A percentile compares a stretch with the other conserved stretches of the same genome.
Evolutionary conservation across 805 yeast genomes (phyloP).

Genomic region (Wickerhamiella hasegawae): DNA sequence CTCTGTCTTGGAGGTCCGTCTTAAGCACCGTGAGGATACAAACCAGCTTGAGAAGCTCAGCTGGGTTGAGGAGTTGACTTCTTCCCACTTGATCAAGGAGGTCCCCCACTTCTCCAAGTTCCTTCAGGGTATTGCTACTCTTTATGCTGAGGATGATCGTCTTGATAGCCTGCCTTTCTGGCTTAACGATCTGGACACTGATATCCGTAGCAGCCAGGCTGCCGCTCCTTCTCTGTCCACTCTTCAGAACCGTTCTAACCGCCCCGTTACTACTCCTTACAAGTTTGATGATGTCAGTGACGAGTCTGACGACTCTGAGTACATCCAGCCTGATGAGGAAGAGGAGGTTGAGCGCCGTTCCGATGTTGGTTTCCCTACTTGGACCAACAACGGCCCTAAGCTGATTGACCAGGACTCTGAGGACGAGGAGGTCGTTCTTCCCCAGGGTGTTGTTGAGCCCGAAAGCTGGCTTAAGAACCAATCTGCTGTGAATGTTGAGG

Average conservation of each 20-base stretch:
- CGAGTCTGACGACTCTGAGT: constrained; percentile 27
- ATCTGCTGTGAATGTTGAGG: constrained; percentile 87
- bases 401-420: constrained; percentile 46
- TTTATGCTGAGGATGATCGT: constrained; percentile 80
- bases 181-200: constrained; percentile 78
- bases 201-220: constrained; percentile 53
- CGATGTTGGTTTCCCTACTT: constrained; percentile 16
- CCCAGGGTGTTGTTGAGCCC: constrained; percentile 82
- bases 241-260: neutral
- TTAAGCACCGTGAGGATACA: constrained; percentile 28
- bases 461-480: constrained; percentile 63
- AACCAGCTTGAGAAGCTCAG: constrained; percentile 21
- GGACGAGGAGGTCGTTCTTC: constrained; percentile 72
- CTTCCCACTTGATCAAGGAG: constrained; percentile 74
- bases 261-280: neutral
- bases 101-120: constrained; percentile 89
- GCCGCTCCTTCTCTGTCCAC: neutral
- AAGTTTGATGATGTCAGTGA: constrained; percentile 35
- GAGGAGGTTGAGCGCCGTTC: constrained; percentile 3
- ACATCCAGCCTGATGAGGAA: constrained; percentile 5
- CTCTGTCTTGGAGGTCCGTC: constrained; percentile 68
- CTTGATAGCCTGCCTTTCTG: constrained; percentile 86
- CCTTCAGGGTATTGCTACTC: constrained; percentile 79
- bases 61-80: constrained; percentile 81
- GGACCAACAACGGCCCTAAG: constrained; percentile 12